Evolutionary conservation across 768 basidiomycete species (phyloP).

Genomic region (Suillus variegatus): DNA sequence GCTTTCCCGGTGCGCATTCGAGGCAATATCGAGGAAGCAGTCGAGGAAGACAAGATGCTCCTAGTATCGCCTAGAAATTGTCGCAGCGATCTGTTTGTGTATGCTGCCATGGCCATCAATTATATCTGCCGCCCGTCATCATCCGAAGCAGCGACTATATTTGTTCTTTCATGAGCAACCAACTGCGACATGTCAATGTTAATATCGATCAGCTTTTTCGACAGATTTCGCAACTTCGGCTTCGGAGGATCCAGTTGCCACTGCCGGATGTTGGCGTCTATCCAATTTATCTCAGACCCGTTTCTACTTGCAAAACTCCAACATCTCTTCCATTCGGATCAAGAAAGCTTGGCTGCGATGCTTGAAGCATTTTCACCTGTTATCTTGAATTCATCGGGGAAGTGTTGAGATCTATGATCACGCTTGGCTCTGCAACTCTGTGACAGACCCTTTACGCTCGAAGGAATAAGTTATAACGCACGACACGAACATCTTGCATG

Average conservation of each 20-base stretch:
- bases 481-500: background rate
- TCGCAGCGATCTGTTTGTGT: slow-evolving; percentile 16
- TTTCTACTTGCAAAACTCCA: background rate
- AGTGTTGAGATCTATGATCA: background rate
- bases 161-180: background rate
- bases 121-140: slow-evolving; percentile 9
- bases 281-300: background rate
- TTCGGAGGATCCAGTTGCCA: background rate
- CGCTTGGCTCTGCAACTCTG: background rate
- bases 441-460: background rate
- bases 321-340: background rate
- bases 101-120: slow-evolving; percentile 18
- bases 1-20: slow-evolving; percentile 10
- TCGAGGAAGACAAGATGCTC: slow-evolving; percentile 12
- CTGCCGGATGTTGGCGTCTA: background rate
- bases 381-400: background rate
- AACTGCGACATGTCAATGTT: background rate
- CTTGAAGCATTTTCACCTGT: background rate
- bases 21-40: slow-evolving; percentile 11
- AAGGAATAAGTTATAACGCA: background rate
- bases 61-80: background rate
- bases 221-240: background rate
- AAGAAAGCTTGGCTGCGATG: background rate
- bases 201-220: background rate
- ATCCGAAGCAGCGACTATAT: background rate